Base-by-base conservation (phyloP, 768 basidiomycete species). In the Lentinula guzmanii region DNA sequence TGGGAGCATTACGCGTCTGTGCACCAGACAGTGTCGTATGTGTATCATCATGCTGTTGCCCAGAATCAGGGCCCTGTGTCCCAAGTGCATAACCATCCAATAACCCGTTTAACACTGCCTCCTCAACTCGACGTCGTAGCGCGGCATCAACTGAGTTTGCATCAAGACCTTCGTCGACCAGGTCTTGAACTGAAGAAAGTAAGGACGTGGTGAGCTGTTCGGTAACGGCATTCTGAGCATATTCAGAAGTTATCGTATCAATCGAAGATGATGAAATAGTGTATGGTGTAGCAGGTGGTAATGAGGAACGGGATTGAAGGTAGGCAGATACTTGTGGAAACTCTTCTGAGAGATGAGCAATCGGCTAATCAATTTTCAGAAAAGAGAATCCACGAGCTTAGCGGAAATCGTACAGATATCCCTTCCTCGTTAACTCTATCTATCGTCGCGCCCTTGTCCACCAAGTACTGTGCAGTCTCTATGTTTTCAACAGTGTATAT, bases 401-500 rank as follows among this genome's bases (percentile, higher is more conserved):
- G 34, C 46, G 50, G 28, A 33, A 53, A 33, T 79, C 89, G 50
- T 69, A 95, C 94, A 34, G 89, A 88, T 55, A 91, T 68, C 16
- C 90, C 92, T 64, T 92, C 86, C 56, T 73, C 70, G 71, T 97
- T 96, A 63, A 75, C 77, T 65, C 79, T 74, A 68, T 83, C 76
- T 31, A 87, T 71, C 53, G 75, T 70, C 5, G 94, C 93, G 16
- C 94, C 94, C 63, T 89, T 84, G 60, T 89, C 80, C 66, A 96
- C 77, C 63, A 97, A 84, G 73, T 80, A 93, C 13, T 77, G 79
- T 2, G 95, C 94, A 0, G 89, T 90, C 62, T 87, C 82, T 45
- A 91, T 68, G 70, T 85, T 83, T 74, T 97, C 95, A 51, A 93
- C 93, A 28, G 91, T 91, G 77, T 91, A 96, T 16, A 97, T 76